Percentiles rank a stretch among this genome's conserved stretches.
Evolutionary conservation across 345 rosid species (phyloP).

Genomic region (Excoecaria agallocha): DNA sequence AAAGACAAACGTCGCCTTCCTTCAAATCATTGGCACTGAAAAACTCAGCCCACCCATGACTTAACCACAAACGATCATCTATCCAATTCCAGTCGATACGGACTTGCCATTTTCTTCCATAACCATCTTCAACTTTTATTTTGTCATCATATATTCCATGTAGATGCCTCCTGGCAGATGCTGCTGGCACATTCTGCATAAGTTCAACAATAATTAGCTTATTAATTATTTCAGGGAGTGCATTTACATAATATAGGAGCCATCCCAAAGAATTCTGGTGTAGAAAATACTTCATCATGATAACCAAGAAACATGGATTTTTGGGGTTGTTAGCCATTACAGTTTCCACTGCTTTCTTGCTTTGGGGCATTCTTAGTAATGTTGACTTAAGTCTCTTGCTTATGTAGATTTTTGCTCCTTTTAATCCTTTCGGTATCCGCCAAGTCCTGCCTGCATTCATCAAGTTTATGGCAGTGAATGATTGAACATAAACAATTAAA

Average conservation of each 20-base stretch:
- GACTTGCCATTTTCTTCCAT: not conserved
- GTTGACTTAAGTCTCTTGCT: not conserved
- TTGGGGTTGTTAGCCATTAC: not conserved
- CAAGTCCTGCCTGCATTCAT: not conserved
- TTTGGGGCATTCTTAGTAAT: not conserved
- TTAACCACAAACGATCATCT: not conserved
- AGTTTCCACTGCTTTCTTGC: not conserved
- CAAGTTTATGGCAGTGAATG: too few relatives aligned
- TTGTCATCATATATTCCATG: not conserved
- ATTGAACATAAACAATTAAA: too few relatives aligned
- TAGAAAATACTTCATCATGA: not conserved
- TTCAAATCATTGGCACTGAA: slow-evolving; percentile 1
- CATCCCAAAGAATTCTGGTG: not conserved
- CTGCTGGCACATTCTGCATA: slow-evolving; percentile 2
- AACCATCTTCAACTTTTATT: slow-evolving; percentile 8
- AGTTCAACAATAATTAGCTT: not conserved
- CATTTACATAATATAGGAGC: not conserved
- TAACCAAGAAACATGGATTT: slow-evolving; percentile 7
- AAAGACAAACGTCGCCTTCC: slow-evolving; percentile 9
- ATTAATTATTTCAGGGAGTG: not conserved
- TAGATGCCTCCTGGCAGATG: slow-evolving; percentile 4
- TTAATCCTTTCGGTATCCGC: too few relatives aligned
- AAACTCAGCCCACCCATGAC: slow-evolving; percentile 7
- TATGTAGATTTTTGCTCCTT: not conserved
- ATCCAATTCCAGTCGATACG: not conserved